A percentile compares a stretch with the other conserved stretches of the same genome.
Conservation (phyloP, 139 green algal species). For the Axilococcus clingmanii region DNA sequence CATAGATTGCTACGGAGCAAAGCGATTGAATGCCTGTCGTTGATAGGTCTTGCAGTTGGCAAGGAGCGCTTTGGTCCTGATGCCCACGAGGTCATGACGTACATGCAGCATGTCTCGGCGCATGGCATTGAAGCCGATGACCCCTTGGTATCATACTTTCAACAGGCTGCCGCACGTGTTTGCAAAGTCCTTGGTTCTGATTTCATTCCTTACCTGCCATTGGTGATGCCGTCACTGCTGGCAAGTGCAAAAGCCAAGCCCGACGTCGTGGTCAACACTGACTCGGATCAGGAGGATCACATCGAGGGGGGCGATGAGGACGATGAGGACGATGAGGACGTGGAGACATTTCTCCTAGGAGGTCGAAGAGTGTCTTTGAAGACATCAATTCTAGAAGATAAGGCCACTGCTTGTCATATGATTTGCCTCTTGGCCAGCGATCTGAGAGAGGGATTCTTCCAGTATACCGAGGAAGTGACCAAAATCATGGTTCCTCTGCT, state of each 20-base stretch:
- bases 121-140: constrained; percentile 55
- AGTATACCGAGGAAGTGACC: constrained; percentile 75
- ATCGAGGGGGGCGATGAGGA: constrained; percentile 35
- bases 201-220: constrained; percentile 90
- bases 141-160: constrained; percentile 62
- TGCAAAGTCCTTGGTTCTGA: constrained; percentile 94
- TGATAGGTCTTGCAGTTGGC: constrained; percentile 97
- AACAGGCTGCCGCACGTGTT: constrained; percentile 89
- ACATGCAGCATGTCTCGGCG: constrained; percentile 71
- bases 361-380: constrained; percentile 64
- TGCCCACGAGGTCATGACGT: constrained; percentile 75
- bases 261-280: constrained; percentile 70
- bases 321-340: constrained; percentile 14
- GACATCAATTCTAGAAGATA: constrained; percentile 85
- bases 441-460: constrained; percentile 90
- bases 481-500: constrained; percentile 78
- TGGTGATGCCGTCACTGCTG: constrained; percentile 93
- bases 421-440: constrained; percentile 96
- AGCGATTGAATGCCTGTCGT: constrained; percentile 90
- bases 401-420: constrained; percentile 97
- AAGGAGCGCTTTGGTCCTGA: constrained; percentile 77
- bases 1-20: constrained; percentile 84
- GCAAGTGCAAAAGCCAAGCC: constrained; percentile 50
- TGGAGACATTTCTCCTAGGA: constrained; percentile 68
- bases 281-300: constrained; percentile 55